phyloP scores from a whole-genome alignment of 768 basidiomycete species.

The Russula sp. region DNA sequence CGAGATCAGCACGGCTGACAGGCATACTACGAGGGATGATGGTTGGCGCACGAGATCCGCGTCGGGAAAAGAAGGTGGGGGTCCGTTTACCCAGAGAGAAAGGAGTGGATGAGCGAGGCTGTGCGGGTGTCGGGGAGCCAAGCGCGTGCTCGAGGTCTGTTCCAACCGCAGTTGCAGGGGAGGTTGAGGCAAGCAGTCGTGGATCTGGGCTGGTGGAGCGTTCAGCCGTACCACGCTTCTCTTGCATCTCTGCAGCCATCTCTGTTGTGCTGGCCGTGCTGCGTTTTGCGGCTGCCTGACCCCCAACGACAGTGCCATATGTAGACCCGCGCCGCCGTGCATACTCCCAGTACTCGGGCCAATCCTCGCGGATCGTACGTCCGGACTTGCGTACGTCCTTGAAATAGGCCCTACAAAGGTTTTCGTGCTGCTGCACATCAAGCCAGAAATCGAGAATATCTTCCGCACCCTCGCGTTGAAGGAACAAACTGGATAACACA shows the following conservation, averaged over 20 bases:
- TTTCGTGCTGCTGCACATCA: constrained; percentile 98
- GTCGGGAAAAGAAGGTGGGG: constrained; percentile 68
- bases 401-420: constrained; percentile 97
- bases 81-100: constrained; percentile 73
- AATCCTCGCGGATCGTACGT: constrained; percentile 88
- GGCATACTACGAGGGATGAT: constrained; percentile 89
- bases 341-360: constrained; percentile 98
- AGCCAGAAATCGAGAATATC: constrained; percentile 99
- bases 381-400: constrained; percentile 97
- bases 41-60: constrained; percentile 86
- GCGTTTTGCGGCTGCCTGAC: constrained; percentile 59
- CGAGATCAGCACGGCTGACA: constrained; percentile 83
- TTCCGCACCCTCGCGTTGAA: constrained; percentile 93
- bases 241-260: constrained; percentile 53
- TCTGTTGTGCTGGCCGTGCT: constrained; percentile 81
- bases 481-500: constrained; percentile 61
- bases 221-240: constrained; percentile 59
- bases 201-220: constrained; percentile 40
- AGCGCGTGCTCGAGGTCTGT: constrained; percentile 34
- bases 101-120: constrained; percentile 67
- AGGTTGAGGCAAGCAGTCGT: constrained; percentile 42
- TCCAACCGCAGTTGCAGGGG: constrained; percentile 45
- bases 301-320: constrained; percentile 83
- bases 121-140: constrained; percentile 21
- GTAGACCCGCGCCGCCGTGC: constrained; percentile 89